Percentiles rank a stretch among this genome's conserved stretches.
Conservation (phyloP, 331 rosid genomes). For the Malus hybrid region DNA sequence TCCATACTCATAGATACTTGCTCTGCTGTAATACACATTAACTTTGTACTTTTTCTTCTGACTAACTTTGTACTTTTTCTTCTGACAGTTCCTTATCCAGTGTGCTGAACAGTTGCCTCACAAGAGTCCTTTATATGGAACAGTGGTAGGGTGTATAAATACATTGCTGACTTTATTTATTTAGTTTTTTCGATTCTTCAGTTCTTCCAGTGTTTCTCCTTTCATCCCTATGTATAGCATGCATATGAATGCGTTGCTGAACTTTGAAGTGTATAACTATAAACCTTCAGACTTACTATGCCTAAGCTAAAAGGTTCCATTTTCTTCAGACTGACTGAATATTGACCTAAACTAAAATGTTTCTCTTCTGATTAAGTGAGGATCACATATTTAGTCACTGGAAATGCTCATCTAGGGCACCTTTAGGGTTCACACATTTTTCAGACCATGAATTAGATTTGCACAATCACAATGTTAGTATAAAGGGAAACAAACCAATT, state of each 20-base stretch:
- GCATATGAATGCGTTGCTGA: not conserved
- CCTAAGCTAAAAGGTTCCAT: not conserved
- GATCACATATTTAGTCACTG: not conserved
- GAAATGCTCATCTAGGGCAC: not conserved
- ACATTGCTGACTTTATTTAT: not conserved
- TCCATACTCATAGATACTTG: not conserved
- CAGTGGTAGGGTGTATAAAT: slow-evolving; percentile 45
- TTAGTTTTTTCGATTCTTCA: not conserved
- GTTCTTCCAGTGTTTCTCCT: not conserved
- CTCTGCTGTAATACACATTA: not conserved
- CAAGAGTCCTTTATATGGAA: slow-evolving; percentile 75
- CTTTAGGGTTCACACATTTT: not conserved
- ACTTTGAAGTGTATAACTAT: not conserved
- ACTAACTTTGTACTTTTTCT: slow-evolving; percentile 23
- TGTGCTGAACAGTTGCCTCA: slow-evolving; percentile 91
- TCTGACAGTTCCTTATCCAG: slow-evolving; percentile 57
- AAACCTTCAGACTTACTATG: not conserved
- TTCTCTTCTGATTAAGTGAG: not conserved
- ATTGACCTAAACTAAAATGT: not conserved
- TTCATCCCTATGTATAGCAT: not conserved
- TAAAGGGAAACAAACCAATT: not conserved
- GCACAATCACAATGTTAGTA: not conserved
- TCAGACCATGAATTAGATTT: not conserved
- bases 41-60: slow-evolving; percentile 8
- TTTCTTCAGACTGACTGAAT: not conserved